Base-by-base conservation (phyloP, 306 rosid species). In the Malus sylvestris region DNA sequence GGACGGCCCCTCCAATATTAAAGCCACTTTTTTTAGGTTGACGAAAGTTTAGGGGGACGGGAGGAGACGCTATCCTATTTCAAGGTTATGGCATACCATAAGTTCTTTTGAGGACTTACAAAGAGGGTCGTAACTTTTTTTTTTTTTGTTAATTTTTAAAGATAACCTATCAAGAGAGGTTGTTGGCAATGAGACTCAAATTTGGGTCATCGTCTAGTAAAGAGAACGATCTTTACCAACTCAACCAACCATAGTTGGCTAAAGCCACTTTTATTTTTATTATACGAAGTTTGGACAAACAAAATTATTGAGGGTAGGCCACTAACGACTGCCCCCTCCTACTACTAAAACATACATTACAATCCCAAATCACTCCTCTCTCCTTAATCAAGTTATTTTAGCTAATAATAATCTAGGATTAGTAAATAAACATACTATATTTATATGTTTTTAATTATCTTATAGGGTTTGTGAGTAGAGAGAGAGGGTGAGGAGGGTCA, bases 1-100 rank as follows among this genome's bases (percentile, higher is more conserved):
- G 88, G 83, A 84, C 25, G 85, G 81, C 93, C 97, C 87, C 89
- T 85, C 90, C 88, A 61, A 27, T 29, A 85, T 72, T 76, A 83
- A 86, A 84, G 90, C 81, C 84, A 89, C 93, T 81, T 79, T 67
- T 81, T 75, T 52, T 25, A 7, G 2, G 42, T 35, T 8, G 42
- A 35, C 10, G 42, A 35, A 35, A 35, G 9, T 35, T 35, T 35
- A 1, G 42, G 42, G 9, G 42, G 42, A 35, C 42, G 42, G 42
- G 10, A 35, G 9, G 42, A 0, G 0, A 35, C 42, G 2, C 42
- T 35, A 35, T 35, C 42, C 0, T 35, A 6, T 35, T 35, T 35
- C 42, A 35, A 2, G 2, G 0, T 35, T 35, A 35, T 0, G 0
- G 2, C 42, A 35, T 35, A 35, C 10, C 42, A 35, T 35, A 35